Evolutionary conservation across 1,284 basidiomycete species (phyloP), one percentile per base, ranked within the genome.

Genomic region (Rhodotorula sp.): DNA sequence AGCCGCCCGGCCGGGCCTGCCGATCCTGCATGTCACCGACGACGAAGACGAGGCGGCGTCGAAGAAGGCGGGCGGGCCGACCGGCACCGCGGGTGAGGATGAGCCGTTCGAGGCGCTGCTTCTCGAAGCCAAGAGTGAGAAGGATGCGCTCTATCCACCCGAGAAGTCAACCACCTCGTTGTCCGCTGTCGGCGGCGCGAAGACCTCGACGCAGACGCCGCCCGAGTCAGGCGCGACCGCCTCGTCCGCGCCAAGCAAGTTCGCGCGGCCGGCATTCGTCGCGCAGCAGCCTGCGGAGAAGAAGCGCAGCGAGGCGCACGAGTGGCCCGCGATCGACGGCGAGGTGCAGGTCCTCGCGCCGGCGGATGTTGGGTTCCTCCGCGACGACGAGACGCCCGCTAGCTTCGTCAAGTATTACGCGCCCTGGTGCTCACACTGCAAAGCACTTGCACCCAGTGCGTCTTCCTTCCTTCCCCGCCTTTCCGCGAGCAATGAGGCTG

Each of bases 371-470:
- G 69, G 65, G 17, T 46, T 36, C 21, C 29, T 67, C 36, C 72
- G 64, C 36, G 69, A 60, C 5, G 61, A 53, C n/a, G 74, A 69
- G 0, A 65, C 61, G 89, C 91, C 0, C 46, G 88, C 90, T 0
- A 84, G 88, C 0, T 91, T 96, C 77, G 85, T 95, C 82, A 95
- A 97, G 80, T 97, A 91, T 83, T 96, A 87, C 79, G 93, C 92
- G 0, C 94, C 94, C 0, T 95, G 93, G 93, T 95, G 93, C 80
- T 89, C 90, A 2, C 94, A 96, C 83, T 84, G 78, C 71, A 73
- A 75, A 50, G 44, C 44, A 48, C 53, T 77, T 3, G 58, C 68
- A 2, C 92, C 93, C 0, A 84, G 84, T 85, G 62, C 70, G 83
- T 77, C 15, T 10, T 29, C 46, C 17, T 13, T 27, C 27, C 19